A percentile compares a stretch with the other conserved stretches of the same genome.
These are phyloP conservation scores for Epichloe brachyelytri DNA, from an alignment of 2,329 filamentous ascomycete genomes.

Conservation along the genomic window DNA sequence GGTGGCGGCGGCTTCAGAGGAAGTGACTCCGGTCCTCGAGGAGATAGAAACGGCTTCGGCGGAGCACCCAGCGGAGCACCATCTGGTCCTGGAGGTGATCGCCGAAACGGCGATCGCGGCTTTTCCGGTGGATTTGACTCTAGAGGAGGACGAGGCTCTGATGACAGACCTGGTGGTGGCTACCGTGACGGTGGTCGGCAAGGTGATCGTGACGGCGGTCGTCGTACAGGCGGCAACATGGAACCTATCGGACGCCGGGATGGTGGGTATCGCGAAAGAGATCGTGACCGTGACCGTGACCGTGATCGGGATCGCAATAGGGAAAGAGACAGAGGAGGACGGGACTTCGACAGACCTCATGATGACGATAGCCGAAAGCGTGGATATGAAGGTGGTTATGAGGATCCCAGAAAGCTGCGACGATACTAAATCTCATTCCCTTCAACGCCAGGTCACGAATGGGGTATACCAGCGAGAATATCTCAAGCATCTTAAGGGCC, in stretches of 20 bases:
- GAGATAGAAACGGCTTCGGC: constrained; percentile 32
- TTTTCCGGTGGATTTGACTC: constrained; percentile 39
- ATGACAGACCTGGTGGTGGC: constrained; percentile 39
- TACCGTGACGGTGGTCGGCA: constrained; percentile 29
- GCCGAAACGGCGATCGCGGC: constrained; percentile 27
- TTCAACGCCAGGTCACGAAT: neutral
- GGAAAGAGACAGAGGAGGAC: constrained; percentile 13
- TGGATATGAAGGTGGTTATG: constrained; percentile 65
- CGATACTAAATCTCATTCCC: constrained; percentile 36
- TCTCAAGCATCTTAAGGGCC: neutral
- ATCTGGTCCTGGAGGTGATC: constrained; percentile 42
- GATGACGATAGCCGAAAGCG: constrained; percentile 52
- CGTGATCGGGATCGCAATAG: constrained; percentile 27
- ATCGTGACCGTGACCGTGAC: constrained; percentile 42
- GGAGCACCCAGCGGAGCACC: constrained; percentile 43
- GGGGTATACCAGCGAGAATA: neutral
- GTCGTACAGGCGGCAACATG: constrained; percentile 63
- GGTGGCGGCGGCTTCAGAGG: constrained; percentile 41
- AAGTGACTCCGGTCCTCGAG: constrained; percentile 22
- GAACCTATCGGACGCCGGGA: constrained; percentile 65
- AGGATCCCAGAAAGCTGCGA: constrained; percentile 59
- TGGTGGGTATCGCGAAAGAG: constrained; percentile 36
- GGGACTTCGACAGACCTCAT: constrained; percentile 39
- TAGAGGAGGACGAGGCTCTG: constrained; percentile 42
- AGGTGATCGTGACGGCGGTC: constrained; percentile 20